Evolutionary conservation across 345 rosid genomes (phyloP).

Genomic region (Cardamine chenopodiifolia): DNA sequence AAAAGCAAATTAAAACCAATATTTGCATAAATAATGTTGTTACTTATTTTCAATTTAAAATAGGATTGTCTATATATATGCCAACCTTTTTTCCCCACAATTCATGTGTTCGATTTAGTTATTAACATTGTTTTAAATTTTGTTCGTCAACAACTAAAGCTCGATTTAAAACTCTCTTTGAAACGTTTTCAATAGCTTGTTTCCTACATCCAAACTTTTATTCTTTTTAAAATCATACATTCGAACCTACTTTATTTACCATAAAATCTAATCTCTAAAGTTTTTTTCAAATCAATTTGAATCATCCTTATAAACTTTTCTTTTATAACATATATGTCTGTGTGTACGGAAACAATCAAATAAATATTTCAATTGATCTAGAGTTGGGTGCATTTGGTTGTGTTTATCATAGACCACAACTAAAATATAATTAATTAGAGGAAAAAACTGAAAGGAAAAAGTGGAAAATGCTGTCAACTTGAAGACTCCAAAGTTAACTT

Average conservation of each 20-base stretch:
- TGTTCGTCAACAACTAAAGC: not conserved
- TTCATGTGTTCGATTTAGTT: not conserved
- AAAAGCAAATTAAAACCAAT: not conserved
- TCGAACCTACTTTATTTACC: slow-evolving; percentile 1
- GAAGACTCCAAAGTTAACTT: slow-evolving; percentile 30
- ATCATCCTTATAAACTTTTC: not conserved
- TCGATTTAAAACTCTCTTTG: not conserved
- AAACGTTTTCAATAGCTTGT: not conserved
- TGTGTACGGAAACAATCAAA: slow-evolving; percentile 11
- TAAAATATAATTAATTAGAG: not conserved
- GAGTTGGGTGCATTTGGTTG: not conserved
- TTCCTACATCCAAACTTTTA: not conserved
- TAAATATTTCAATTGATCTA: slow-evolving; percentile 1
- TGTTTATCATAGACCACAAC: not conserved
- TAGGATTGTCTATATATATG: not conserved
- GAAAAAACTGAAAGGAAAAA: slow-evolving; percentile 15
- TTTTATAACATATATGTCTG: not conserved
- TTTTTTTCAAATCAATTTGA: not conserved
- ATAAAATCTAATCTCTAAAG: not conserved
- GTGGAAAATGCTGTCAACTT: slow-evolving; percentile 31
- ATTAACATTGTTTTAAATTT: not conserved
- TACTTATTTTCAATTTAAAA: not conserved
- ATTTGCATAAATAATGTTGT: not conserved
- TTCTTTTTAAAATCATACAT: not conserved
- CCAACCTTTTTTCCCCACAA: slow-evolving; percentile 1